Conservation (phyloP, 2,329 filamentous ascomycete genomes). For the Pezicula carpinea region DNA sequence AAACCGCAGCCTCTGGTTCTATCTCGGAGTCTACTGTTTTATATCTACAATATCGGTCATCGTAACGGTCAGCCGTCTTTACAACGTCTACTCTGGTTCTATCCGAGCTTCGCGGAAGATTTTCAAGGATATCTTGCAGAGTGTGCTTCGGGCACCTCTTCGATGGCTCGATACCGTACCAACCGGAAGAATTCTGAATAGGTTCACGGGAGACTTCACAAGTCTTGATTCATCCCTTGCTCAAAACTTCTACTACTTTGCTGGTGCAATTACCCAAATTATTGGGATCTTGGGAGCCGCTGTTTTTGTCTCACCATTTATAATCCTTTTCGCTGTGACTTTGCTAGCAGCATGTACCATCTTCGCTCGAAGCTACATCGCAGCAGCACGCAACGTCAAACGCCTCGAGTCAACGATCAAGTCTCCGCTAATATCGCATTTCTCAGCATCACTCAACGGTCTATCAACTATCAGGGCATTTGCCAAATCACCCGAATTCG, state of each 20-base stretch:
- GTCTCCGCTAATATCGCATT: conserved; percentile 65
- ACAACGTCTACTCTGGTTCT: conserved; percentile 57
- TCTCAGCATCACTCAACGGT: conserved; percentile 64
- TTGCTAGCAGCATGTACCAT: conserved; percentile 28
- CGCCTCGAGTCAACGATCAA: conserved; percentile 70
- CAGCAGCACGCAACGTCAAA: conserved; percentile 66
- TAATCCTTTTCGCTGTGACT: conserved; percentile 52
- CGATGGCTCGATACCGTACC: conserved; percentile 76
- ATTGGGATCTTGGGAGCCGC: conserved; percentile 60
- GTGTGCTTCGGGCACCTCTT: conserved; percentile 64
- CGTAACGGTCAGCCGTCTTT: conserved; percentile 44
- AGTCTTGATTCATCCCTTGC: conserved; percentile 63
- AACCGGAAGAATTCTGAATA: conserved; percentile 68
- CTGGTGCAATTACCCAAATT: conserved; percentile 53
- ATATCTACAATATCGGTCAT: conserved; percentile 53
- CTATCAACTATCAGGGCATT: conserved; percentile 72
- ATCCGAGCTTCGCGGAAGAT: conserved; percentile 61
- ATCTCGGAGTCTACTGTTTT: conserved; percentile 62
- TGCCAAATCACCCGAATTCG: conserved; percentile 58
- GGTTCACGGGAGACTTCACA: conserved; percentile 72
- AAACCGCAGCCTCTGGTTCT: conserved; percentile 38
- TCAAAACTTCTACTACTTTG: conserved; percentile 54
- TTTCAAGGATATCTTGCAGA: conserved; percentile 60
- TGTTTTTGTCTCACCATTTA: conserved; percentile 57
- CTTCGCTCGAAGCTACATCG: conserved; percentile 52